A percentile compares a stretch with the other conserved stretches of the same genome.
phyloP scores from a whole-genome alignment of 202 grass and related monocot genomes.

The Bolboschoenoplectus hybrid region DNA sequence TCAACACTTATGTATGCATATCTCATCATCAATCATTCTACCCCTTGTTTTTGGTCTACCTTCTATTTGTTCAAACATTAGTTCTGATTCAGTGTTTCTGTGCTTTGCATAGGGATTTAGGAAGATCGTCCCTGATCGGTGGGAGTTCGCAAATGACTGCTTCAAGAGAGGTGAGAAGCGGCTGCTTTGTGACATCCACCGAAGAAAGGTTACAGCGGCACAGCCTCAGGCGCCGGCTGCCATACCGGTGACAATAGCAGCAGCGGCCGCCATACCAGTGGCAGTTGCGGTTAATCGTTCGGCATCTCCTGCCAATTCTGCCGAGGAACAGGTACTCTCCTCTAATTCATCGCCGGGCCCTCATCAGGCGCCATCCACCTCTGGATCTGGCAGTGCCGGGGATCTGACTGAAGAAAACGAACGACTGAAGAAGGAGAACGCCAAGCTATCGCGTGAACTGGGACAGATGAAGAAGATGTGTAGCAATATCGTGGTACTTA shows the following conservation, averaged over 20 bases:
- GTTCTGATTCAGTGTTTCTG: conserved; percentile 13
- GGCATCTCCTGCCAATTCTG: conserved; percentile 54
- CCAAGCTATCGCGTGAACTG: conserved; percentile 65
- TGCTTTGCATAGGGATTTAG: conserved; percentile 62
- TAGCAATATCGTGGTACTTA: conserved; percentile 69
- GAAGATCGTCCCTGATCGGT: conserved; percentile 81
- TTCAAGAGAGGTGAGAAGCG: conserved; percentile 71
- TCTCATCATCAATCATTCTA: neutral
- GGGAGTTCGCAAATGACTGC: conserved; percentile 96
- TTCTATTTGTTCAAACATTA: neutral
- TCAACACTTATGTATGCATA: conserved; percentile 74
- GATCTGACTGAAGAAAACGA: conserved; percentile 73
- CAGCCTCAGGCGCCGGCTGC: neutral
- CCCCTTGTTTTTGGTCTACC: neutral
- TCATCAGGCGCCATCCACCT: conserved; percentile 37
- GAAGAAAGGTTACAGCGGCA: conserved; percentile 52
- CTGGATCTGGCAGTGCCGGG: conserved; percentile 31
- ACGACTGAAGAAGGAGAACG: conserved; percentile 67
- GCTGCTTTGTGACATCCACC: conserved; percentile 77
- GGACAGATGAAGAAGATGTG: conserved; percentile 85
- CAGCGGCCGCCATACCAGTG: conserved; percentile 41
- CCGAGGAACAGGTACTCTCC: conserved; percentile 80
- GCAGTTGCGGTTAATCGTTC: conserved; percentile 37
- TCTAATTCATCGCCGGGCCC: conserved; percentile 62
- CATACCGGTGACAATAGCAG: conserved; percentile 16